Evolutionary conservation across 2,329 filamentous ascomycete species (phyloP).

Genomic region (Hypoxylon sp.): DNA sequence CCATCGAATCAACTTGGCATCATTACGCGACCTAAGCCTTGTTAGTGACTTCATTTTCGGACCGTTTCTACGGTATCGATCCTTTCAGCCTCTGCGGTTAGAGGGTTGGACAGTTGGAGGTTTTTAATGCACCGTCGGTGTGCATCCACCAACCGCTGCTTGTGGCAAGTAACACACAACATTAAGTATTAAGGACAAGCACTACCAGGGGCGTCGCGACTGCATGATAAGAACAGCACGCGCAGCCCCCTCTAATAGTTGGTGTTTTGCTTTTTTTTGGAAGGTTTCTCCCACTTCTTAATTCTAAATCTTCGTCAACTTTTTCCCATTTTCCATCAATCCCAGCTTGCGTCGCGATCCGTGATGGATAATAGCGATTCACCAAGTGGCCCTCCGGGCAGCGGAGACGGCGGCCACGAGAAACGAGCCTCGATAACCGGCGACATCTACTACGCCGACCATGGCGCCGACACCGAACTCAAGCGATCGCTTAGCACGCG

Average conservation of each 20-base stretch:
- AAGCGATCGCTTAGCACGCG: slow-evolving; percentile 59
- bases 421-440: slow-evolving; percentile 46
- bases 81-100: slow-evolving; percentile 19
- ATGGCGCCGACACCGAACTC: slow-evolving; percentile 54
- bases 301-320: background rate
- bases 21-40: background rate
- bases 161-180: slow-evolving; percentile 2
- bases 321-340: background rate
- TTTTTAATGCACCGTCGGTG: background rate
- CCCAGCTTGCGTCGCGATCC: background rate
- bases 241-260: background rate
- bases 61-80: slow-evolving; percentile 3
- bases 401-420: slow-evolving; percentile 47
- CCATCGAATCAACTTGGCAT: background rate
- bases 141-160: background rate
- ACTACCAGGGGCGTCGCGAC: background rate
- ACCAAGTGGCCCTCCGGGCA: slow-evolving; percentile 45
- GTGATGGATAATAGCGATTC: slow-evolving; percentile 30
- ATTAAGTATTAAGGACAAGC: background rate
- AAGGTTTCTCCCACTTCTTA: slow-evolving; percentile 1
- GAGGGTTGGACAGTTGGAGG: background rate
- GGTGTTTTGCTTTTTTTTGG: background rate
- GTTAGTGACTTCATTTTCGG: slow-evolving; percentile 5
- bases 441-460: slow-evolving; percentile 29
- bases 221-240: slow-evolving; percentile 17